Conservation (phyloP, 129 eudicot species). For the Logfia minima region DNA sequence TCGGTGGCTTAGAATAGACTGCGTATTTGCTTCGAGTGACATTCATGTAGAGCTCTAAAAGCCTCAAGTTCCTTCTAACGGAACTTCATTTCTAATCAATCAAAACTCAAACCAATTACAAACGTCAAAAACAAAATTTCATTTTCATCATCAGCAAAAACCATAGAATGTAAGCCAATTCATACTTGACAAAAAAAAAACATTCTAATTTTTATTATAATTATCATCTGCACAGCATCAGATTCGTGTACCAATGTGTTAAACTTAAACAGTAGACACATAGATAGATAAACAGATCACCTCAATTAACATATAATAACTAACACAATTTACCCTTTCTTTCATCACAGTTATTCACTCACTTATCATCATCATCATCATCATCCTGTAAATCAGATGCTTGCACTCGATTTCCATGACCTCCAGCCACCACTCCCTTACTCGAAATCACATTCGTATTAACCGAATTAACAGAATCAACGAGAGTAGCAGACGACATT, state of each 20-base stretch:
- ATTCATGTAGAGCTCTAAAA: neutral
- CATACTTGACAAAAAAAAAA: neutral
- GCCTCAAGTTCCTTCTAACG: neutral
- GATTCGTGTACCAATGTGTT: neutral
- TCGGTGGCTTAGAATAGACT: neutral
- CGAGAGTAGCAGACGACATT: constrained; percentile 68
- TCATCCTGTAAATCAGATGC: constrained; percentile 14
- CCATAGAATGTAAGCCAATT: too few relatives aligned
- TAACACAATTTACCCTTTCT: neutral
- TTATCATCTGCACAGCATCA: neutral
- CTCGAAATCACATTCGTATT: neutral
- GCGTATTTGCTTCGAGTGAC: neutral
- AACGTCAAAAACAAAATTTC: neutral
- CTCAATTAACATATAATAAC: neutral
- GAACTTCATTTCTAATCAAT: neutral
- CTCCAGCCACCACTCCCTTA: neutral
- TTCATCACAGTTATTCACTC: neutral
- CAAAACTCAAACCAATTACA: neutral
- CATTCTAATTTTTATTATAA: too few relatives aligned
- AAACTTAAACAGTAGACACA: neutral
- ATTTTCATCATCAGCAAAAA: neutral
- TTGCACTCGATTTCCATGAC: constrained; percentile 30
- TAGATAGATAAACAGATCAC: neutral
- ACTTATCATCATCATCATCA: neutral
- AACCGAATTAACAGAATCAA: constrained; percentile 32